Base-by-base conservation (phyloP, 345 rosid genomes). In the Citrus reticulata region DNA sequence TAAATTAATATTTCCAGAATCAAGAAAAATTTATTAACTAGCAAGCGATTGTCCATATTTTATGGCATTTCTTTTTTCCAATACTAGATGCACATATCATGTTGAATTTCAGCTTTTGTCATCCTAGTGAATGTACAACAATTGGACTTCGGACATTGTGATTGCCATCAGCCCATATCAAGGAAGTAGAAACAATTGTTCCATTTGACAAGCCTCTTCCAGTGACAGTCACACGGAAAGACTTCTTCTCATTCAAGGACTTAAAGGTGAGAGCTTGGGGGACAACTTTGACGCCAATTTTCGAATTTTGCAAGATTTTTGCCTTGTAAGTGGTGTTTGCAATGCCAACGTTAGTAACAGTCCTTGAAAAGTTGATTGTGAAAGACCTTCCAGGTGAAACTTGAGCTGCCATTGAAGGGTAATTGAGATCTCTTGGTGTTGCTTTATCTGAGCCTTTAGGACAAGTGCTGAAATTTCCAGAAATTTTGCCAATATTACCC, bases 321-420 rank as follows among this genome's bases (percentile, higher is more conserved):
- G 82, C 87, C 54, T 75, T 86, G 83, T 90, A 92, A 16, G 81
- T 85, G 4, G 85, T 76, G 46, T 85, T 82, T n/a, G 83, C 40
- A 42, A 20, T 20, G 4, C 93, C 91, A 9, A 89, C 93, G 63
- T 92, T 92, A 55, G 90, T 89, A 35, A 90, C 93, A 34, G 87
- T 89, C 79, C 93, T 80, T 37, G 19, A 59, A 65, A 92, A 86
- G 9, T 9, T 35, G 24, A 85, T 11, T 0, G 54, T 75, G 78
- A 89, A 85, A 2, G 88, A n/a, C 30, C 49, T 37, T 9, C 1
- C 35, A 8, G 25, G 13, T 2, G 80, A 7, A 39, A 85, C 81
- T 61, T 13, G 9, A 63, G 83, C 81, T 46, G 86, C 55, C 72
- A 90, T 60, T 9, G 91, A 79, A 29, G 95, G 92, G 77, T 91